These are phyloP conservation scores for Botryosphaeria dothidea DNA, from an alignment of 2,329 filamentous ascomycete species.

Conservation along the genomic window DNA sequence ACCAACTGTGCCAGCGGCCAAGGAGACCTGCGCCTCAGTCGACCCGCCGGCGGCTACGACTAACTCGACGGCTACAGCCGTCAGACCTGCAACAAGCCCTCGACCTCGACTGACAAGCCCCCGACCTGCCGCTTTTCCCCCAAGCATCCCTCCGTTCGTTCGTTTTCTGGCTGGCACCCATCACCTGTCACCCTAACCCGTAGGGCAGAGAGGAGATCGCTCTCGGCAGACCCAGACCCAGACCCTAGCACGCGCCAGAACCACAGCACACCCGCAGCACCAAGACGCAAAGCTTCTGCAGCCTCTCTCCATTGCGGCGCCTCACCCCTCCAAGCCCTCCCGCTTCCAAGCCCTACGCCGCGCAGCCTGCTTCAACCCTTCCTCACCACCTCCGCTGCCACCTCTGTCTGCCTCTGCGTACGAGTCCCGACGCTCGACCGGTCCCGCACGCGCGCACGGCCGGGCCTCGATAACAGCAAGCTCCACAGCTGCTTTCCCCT, in stretches of 20 bases:
- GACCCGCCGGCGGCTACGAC: slow-evolving; percentile 8
- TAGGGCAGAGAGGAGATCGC: slow-evolving; percentile 7
- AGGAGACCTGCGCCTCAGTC: slow-evolving; percentile 13
- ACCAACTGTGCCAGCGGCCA: not conserved
- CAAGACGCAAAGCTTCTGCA: not conserved
- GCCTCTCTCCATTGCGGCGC: slow-evolving; percentile 3
- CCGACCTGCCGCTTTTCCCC: not conserved
- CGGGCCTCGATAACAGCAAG: slow-evolving; percentile 8
- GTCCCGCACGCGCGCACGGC: slow-evolving; percentile 8
- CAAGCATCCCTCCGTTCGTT: slow-evolving; percentile 13
- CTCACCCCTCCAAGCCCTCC: not conserved
- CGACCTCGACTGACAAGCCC: not conserved
- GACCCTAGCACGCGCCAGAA: slow-evolving; percentile 1
- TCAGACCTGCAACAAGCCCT: not conserved
- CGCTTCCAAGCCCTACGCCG: not conserved
- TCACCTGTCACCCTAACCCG: not conserved
- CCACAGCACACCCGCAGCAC: not conserved
- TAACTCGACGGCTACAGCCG: slow-evolving; percentile 13
- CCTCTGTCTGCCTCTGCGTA: not conserved
- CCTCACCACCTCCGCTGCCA: not conserved
- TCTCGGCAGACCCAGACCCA: slow-evolving; percentile 13
- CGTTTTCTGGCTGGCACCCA: not conserved
- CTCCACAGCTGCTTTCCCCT: slow-evolving; percentile 5
- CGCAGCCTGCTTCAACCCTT: too few relatives aligned
- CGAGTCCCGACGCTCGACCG: not conserved